A percentile compares a stretch with the other conserved stretches of the same genome.
These are phyloP conservation scores for Heterobasidion annosum DNA, from an alignment of 1,284 basidiomycete species.

Conservation along the genomic window DNA sequence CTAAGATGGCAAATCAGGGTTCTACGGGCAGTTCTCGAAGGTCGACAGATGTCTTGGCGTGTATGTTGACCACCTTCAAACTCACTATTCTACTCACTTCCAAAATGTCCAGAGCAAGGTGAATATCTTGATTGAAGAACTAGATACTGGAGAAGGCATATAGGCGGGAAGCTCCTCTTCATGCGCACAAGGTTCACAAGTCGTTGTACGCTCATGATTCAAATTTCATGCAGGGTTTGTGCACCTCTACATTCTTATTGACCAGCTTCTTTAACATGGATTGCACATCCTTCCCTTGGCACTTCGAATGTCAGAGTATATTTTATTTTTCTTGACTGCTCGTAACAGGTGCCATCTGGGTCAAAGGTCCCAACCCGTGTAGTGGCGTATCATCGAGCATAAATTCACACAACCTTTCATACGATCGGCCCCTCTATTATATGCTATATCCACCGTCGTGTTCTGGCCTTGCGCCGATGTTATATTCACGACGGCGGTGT, in stretches of 20 bases:
- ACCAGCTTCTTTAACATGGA: no score
- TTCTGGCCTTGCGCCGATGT: no score
- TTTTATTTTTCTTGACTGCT: conserved; percentile 31
- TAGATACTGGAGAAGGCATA: conserved; percentile 17
- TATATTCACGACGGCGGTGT: no score
- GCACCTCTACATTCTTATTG: no score
- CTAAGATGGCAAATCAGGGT: conserved; percentile 66
- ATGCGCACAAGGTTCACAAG: no score
- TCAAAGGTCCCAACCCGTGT: conserved; percentile 47
- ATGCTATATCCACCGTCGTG: no score
- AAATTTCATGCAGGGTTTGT: no score
- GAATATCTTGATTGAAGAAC: conserved; percentile 44
- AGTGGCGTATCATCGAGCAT: conserved; percentile 78
- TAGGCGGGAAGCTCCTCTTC: background rate
- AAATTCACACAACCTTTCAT: conserved; percentile 16
- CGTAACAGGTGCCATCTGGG: conserved; percentile 76
- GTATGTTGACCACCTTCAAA: conserved; percentile 28
- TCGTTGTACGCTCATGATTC: no score
- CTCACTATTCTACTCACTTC: background rate
- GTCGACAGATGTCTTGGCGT: conserved; percentile 51
- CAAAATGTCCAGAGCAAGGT: conserved; percentile 48
- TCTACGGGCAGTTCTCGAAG: conserved; percentile 53
- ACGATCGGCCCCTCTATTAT: background rate
- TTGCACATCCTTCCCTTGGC: no score
- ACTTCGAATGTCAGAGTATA: no score